Evolutionary conservation across 345 rosid species (phyloP), one percentile per base, ranked within the genome.

Genomic region (Hirschfeldia incana): DNA sequence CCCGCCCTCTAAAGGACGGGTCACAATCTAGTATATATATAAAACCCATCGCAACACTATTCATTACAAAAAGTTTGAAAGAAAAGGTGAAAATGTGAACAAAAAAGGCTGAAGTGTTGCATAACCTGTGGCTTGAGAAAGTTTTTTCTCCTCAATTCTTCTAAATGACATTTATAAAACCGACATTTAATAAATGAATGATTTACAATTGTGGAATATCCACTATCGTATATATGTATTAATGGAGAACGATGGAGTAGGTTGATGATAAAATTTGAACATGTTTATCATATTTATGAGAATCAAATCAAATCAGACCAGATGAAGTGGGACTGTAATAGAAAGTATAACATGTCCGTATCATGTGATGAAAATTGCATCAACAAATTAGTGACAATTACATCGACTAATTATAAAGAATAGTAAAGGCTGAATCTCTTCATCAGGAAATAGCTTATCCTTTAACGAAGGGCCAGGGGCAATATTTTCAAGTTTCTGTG

Each of bases 361-460:
- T 46, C 55, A 46, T 10, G n/a, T 10, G 9, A 59, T 59, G 0
- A 27, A 62, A 62, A 30, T 62, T 62, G 66, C 39, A 62, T 62
- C 4, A 6, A 62, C 4, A n/a, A n/a, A n/a, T 29, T 30, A 62
- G n/a, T 12, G 6, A 46, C 65, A 6, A 6, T 36, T 36, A 27
- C 30, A 36, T 17, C 2, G 13, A 39, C 8, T 39, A 10, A 3
- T n/a, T 3, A 44, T 44, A 12, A 44, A 44, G 51, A 44, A 44
- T 11, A 44, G 11, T 2, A 57, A 21, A 13, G 0, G 26, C 26
- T 21, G 36, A 17, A 81, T 65, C 4, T 82, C 88, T 60, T 89
- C 87, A n/a, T 90, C 97, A 28, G 97, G 98, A 84, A 93, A 89
- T 53, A 88, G 72, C 66, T 89, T 94, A 13, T 91, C 94, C 67